These are phyloP conservation scores for Mollisia scopiformis DNA, from an alignment of 2,329 filamentous ascomycete species.

Conservation along the genomic window DNA sequence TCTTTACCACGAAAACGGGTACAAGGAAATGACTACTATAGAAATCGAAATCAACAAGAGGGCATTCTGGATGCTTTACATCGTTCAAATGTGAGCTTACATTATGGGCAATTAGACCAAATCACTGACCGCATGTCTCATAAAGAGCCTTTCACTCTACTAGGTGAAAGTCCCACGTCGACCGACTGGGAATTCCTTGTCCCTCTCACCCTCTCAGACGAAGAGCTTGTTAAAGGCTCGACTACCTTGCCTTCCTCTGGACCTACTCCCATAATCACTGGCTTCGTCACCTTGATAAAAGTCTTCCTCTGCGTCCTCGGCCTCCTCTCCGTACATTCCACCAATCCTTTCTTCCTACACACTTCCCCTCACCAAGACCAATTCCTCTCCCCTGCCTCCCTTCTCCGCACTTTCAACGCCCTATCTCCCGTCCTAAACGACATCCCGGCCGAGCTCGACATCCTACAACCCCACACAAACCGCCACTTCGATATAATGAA, in stretches of 20 bases:
- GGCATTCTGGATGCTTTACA: constrained; percentile 31
- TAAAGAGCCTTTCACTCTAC: neutral
- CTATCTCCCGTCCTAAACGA: neutral
- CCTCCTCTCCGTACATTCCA: neutral
- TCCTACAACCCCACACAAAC: neutral
- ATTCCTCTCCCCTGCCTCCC: neutral
- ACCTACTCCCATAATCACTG: neutral
- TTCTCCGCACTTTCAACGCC: neutral
- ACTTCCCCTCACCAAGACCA: neutral
- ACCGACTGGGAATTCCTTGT: neutral
- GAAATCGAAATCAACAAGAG: constrained; percentile 29
- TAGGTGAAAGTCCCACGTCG: neutral
- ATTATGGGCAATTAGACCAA: no score
- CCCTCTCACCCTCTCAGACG: neutral
- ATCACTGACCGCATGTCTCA: constrained; percentile 21
- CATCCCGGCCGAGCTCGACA: neutral
- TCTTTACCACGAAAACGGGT: constrained; percentile 10
- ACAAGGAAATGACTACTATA: constrained; percentile 6
- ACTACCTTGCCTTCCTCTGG: neutral
- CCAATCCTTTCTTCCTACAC: neutral
- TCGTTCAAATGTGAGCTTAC: constrained; percentile 31
- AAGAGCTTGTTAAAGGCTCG: neutral
- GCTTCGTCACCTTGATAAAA: neutral
- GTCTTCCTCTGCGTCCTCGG: neutral
- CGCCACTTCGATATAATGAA: constrained; percentile 29